These are phyloP conservation scores for Pleurotus citrinopileatus DNA, from an alignment of 768 basidiomycete species.

Conservation along the genomic window DNA sequence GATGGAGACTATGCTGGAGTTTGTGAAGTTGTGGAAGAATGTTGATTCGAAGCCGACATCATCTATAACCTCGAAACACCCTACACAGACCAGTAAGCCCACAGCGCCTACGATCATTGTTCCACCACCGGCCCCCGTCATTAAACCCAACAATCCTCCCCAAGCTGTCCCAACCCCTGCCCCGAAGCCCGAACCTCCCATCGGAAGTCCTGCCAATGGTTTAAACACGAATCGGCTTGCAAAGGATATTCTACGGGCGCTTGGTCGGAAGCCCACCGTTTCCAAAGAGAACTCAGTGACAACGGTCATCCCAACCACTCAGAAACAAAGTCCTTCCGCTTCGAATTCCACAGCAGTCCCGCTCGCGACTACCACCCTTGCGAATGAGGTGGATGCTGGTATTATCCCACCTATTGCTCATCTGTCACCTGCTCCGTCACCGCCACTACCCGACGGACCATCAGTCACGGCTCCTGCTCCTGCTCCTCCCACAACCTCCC, in stretches of 20 bases:
- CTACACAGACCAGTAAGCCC: background rate
- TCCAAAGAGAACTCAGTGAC: conserved; percentile 16
- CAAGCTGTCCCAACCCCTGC: background rate
- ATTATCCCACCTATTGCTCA: background rate
- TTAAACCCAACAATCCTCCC: background rate
- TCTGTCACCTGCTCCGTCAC: background rate
- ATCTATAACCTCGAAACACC: background rate
- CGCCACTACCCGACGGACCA: background rate
- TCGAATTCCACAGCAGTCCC: background rate
- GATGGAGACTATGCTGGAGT: background rate
- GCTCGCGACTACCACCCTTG: background rate
- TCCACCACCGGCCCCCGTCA: no score
- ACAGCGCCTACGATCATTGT: background rate
- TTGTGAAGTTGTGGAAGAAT: conserved; percentile 1
- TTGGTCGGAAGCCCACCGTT: conserved; percentile 26
- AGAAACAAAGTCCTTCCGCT: background rate
- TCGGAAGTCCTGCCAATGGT: conserved; percentile 33
- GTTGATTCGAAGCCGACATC: background rate
- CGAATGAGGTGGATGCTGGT: background rate
- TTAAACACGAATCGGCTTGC: conserved; percentile 48
- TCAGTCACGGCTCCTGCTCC: background rate
- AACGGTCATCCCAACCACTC: background rate
- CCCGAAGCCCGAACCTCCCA: background rate
- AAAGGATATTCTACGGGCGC: conserved; percentile 51
- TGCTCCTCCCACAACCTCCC: background rate